Conservation (phyloP, 768 basidiomycete genomes). For the Panus rudis region DNA sequence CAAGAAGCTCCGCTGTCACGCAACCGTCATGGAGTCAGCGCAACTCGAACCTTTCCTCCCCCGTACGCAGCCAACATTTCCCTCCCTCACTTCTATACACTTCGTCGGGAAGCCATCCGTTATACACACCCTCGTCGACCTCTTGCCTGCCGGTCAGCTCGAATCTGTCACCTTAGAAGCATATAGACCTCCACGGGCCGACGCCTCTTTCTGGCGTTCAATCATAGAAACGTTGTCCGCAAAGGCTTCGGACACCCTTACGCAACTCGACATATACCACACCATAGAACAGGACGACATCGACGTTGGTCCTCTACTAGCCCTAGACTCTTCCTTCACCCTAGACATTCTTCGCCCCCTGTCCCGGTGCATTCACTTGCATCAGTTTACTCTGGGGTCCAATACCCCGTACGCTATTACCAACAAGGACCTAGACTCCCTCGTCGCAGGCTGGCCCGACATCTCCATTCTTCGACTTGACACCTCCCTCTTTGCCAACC, state of each 20-base stretch:
- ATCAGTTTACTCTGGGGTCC: slow-evolving; percentile 18
- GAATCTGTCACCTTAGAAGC: slow-evolving; percentile 13
- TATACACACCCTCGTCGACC: slow-evolving; percentile 10
- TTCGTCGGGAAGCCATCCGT: slow-evolving; percentile 13
- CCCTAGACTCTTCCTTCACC: slow-evolving; percentile 12
- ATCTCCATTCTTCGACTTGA: slow-evolving; percentile 21
- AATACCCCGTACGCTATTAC: slow-evolving; percentile 19
- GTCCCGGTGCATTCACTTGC: slow-evolving; percentile 14
- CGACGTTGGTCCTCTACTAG: not conserved
- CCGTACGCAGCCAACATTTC: not conserved
- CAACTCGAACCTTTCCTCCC: slow-evolving; percentile 6
- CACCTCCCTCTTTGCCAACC: slow-evolving; percentile 9
- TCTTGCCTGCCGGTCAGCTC: slow-evolving; percentile 11
- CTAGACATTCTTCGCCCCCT: slow-evolving; percentile 21
- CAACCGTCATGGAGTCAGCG: slow-evolving; percentile 13
- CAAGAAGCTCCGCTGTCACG: slow-evolving; percentile 14
- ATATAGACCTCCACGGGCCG: slow-evolving; percentile 8
- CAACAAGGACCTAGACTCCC: slow-evolving; percentile 18
- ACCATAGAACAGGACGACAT: slow-evolving; percentile 10
- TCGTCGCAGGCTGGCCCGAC: slow-evolving; percentile 24
- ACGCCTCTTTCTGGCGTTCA: slow-evolving; percentile 9
- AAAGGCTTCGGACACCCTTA: slow-evolving; percentile 14
- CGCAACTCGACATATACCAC: slow-evolving; percentile 15
- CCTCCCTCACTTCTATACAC: slow-evolving; percentile 13
- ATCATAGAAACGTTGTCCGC: slow-evolving; percentile 15